phyloP scores from a whole-genome alignment of 352 stramenopile genomes.

The Pythium biforme region DNA sequence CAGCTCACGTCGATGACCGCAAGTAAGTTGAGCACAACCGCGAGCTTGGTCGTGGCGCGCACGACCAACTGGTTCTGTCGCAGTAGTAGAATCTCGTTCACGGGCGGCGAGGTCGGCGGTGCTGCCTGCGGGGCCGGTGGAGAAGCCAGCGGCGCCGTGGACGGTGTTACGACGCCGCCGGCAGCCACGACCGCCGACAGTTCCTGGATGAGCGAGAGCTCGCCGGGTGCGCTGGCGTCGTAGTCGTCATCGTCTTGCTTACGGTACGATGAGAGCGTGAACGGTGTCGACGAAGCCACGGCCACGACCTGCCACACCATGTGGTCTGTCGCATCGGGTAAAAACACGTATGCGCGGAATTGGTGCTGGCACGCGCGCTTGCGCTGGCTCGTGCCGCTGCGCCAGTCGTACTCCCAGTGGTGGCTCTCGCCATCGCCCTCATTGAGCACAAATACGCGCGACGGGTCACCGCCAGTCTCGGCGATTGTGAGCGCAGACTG shows the following conservation, averaged over 20 bases:
- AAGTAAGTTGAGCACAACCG: slow-evolving; percentile 24
- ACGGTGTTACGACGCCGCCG: not conserved
- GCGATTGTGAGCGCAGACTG: slow-evolving; percentile 3
- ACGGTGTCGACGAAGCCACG: slow-evolving; percentile 33
- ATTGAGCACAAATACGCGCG: slow-evolving; percentile 25
- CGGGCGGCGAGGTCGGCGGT: not conserved
- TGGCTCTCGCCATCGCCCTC: slow-evolving; percentile 35
- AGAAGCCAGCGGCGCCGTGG: not conserved
- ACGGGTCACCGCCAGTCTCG: not conserved
- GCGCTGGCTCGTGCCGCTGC: slow-evolving; percentile 49
- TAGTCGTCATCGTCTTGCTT: slow-evolving; percentile 37
- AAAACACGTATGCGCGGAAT: slow-evolving; percentile 44
- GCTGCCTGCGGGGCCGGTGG: not conserved
- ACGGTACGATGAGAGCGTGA: slow-evolving; percentile 39
- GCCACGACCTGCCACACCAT: slow-evolving; percentile 33
- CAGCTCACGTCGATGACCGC: slow-evolving; percentile 25
- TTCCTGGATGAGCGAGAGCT: slow-evolving; percentile 10
- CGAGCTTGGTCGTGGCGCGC: slow-evolving; percentile 20
- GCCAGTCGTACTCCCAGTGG: slow-evolving; percentile 61
- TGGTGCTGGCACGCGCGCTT: slow-evolving; percentile 40
- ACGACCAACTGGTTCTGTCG: slow-evolving; percentile 24
- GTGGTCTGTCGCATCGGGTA: slow-evolving; percentile 1
- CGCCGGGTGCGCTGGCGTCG: slow-evolving; percentile 1
- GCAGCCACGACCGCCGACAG: not conserved
- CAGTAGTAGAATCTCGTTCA: slow-evolving; percentile 20